Evolutionary conservation across 768 basidiomycete species (phyloP), one percentile per base, ranked within the genome.

Genomic region (Crucibulum laeve): DNA sequence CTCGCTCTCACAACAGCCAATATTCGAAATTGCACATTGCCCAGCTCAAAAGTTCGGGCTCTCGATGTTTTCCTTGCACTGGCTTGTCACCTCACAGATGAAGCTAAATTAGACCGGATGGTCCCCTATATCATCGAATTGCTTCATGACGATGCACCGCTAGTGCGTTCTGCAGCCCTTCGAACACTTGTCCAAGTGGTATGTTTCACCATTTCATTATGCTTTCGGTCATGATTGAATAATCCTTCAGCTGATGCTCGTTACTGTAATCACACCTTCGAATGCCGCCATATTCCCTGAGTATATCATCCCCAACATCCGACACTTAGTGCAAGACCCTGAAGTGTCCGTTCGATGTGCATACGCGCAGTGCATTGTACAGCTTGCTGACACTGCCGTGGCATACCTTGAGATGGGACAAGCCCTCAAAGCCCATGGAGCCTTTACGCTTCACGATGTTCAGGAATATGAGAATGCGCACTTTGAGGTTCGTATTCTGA

Each of bases 361-460:
- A 23, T 84, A 87, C 55, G 96, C 94, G 0, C 87, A 91, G 52
- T 88, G 86, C 50, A 80, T 98, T 26, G 84, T 85, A 1, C 76
- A 82, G 15, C 72, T 99, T 2, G 92, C 94, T 0, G 87, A 92
- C 44, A 89, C 87, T 0, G 90, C 91, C 1, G 74, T 88, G 43
- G 75, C 84, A 32, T 96, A 93, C 63, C 69, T 98, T 24, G 94
- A 98, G 61, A 92, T 97, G 82, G 87, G 84, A 0, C 91, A 96
- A 57, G 88, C 92, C 0, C 66, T 94, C 48, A 91, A 87, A 59
- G 88, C 86, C 0, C 86, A 91, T 47, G 89, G 89, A 0, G 76
- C 77, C 1, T 81, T 84, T 58, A 82, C 79, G 54, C 60, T 85
- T 65, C 74, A 11, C 68, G 82, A 87, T 45, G 71, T 70, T 1